Base-by-base conservation (phyloP, 108 stramenopile genomes). In the Cyclotella kingstonii region DNA sequence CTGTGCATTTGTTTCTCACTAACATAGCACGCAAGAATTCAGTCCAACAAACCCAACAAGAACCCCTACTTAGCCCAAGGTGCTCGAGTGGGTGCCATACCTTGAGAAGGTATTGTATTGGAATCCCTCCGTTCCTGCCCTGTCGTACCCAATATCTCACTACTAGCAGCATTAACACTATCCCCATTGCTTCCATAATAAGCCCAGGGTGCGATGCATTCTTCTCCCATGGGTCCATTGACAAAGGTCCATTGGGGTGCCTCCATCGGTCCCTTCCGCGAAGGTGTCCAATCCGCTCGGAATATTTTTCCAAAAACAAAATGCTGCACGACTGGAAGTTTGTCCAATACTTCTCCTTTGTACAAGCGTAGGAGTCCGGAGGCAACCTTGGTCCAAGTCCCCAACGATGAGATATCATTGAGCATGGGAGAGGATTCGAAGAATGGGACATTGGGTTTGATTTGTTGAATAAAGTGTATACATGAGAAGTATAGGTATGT, bases 381-480 rank as follows among this genome's bases (percentile, higher is more conserved):
- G 21, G 78, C 71, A 5, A 91, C 90, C 63, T 89, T 91, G 30
- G 63, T 74, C 97, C 97, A 97, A 25, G 66, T 82, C 0, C 80
- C 79, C 53, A 94, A 65, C 6, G 82, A 68, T 26, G 87, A 84
- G 45, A 97, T 93, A 62, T 95, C 94, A 60, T 93, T 77, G 23
- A 97, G 76, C 95, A 96, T 96, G 6, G 97, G 97, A 14, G 91
- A 93, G 15, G 82, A 78, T 62, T 97, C 97, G 53, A 90, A 90
- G 60, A 96, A 96, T 1, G 95, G 93, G 5, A 84, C 97, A 12
- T 81, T 81, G 26, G 82, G 73, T 68, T 97, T 97, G 50, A 97
- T 73, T 50, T 79, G 43, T 57, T 75, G 79, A 44, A 96, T 90
- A 54, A 91, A 95, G 14, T 77, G 77, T 41, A 96, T 90, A 55